Conservation (phyloP, 2,329 filamentous ascomycete species). For the Trichoderma oligosporum region DNA sequence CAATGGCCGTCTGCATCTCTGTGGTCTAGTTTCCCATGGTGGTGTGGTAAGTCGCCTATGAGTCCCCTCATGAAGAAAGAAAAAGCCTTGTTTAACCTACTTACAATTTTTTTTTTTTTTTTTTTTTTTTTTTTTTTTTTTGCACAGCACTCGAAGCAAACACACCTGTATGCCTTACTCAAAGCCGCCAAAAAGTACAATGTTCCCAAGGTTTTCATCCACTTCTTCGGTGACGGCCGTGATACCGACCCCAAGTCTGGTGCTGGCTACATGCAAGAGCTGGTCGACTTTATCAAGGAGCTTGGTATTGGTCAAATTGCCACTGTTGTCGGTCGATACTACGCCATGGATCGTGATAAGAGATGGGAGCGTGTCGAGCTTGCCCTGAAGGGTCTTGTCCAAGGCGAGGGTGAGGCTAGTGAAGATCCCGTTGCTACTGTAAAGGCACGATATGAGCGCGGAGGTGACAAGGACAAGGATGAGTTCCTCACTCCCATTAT, state of each 20-base stretch:
- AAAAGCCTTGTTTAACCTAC: too few relatives aligned
- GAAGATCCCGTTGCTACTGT: slow-evolving; percentile 82
- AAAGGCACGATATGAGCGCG: slow-evolving; percentile 80
- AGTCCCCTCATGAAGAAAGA: too few relatives aligned
- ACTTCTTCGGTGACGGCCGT: slow-evolving; percentile 98
- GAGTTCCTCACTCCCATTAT: slow-evolving; percentile 99
- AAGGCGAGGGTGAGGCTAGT: slow-evolving; percentile 82
- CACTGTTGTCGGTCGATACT: slow-evolving; percentile 94
- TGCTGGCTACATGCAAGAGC: slow-evolving; percentile 79
- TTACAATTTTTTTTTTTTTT: too few relatives aligned
- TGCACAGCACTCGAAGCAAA: slow-evolving; percentile 80
- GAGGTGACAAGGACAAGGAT: slow-evolving; percentile 68
- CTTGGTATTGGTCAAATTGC: slow-evolving; percentile 83
- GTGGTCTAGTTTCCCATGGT: slow-evolving; percentile 89
- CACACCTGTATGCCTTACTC: slow-evolving; percentile 82
- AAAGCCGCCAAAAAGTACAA: slow-evolving; percentile 84
- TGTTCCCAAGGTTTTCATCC: slow-evolving; percentile 90
- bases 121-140: too few relatives aligned
- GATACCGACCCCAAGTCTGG: slow-evolving; percentile 97
- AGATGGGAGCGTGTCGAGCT: slow-evolving; percentile 93
- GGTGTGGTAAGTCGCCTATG: slow-evolving; percentile 65
- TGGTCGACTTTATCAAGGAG: slow-evolving; percentile 77
- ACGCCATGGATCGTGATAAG: slow-evolving; percentile 99
- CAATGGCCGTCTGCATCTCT: slow-evolving; percentile 88
- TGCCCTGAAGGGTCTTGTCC: slow-evolving; percentile 79